Conservation (phyloP, 495 filamentous ascomycete genomes). For the Talaromyces stipitatus region DNA sequence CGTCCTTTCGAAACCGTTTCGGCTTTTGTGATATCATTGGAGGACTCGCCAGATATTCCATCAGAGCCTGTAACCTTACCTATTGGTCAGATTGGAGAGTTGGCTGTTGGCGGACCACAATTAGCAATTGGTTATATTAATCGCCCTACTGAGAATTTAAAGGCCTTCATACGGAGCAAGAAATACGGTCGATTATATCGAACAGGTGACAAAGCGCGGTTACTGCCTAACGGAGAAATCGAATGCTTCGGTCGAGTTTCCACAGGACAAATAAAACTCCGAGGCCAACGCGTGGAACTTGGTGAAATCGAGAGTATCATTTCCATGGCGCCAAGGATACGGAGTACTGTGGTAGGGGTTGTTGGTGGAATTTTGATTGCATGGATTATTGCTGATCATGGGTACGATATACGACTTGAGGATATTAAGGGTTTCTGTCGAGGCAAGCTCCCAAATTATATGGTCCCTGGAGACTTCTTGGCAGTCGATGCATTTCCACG, state of each 20-base stretch:
- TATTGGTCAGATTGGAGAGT: conserved; percentile 68
- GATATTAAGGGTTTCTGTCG: conserved; percentile 50
- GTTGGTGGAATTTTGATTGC: conserved; percentile 53
- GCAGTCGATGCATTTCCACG: conserved; percentile 54
- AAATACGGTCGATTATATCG: conserved; percentile 58
- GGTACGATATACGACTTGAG: conserved; percentile 15
- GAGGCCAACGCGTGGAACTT: conserved; percentile 75
- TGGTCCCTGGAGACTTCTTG: conserved; percentile 67
- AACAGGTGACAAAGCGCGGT: conserved; percentile 74
- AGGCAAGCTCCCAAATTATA: conserved; percentile 66
- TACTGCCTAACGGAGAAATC: conserved; percentile 58
- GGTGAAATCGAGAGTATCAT: conserved; percentile 74
- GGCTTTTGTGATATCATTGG: conserved; percentile 51
- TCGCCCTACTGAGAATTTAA: conserved; percentile 58
- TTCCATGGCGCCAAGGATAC: conserved; percentile 42
- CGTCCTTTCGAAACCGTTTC: conserved; percentile 69
- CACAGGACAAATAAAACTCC: conserved; percentile 71
- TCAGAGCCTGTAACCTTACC: conserved; percentile 46
- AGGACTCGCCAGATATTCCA: conserved; percentile 18
- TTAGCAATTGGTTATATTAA: conserved; percentile 77
- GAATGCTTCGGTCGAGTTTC: conserved; percentile 74
- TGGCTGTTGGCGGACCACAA: conserved; percentile 71
- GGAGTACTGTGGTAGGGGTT: conserved; percentile 51
- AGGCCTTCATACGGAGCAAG: conserved; percentile 54
- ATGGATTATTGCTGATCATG: conserved; percentile 50